Evolutionary conservation across 305 asterid genomes (phyloP).

Genomic region (Stenogyne calaminthoides): DNA sequence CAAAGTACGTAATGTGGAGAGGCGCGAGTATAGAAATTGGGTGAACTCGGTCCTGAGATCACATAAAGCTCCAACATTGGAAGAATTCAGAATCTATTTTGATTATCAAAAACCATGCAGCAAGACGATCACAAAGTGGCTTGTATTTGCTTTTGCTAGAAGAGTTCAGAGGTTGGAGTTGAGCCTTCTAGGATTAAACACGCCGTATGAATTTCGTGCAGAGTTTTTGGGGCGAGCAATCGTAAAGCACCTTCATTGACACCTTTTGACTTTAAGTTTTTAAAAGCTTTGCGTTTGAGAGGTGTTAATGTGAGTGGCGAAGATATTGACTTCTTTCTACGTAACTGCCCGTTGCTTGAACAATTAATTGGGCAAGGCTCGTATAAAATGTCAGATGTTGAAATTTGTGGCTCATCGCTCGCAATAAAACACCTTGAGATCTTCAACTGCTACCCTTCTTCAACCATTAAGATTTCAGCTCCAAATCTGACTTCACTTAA

Average conservation of each 20-base stretch:
- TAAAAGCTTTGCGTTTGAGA: constrained; percentile 1
- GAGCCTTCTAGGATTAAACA: background rate
- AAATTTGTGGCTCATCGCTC: constrained; percentile 14
- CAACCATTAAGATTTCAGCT: too few relatives aligned
- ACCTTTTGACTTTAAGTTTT: background rate
- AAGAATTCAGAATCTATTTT: background rate
- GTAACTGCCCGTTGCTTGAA: background rate
- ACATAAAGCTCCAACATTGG: too few relatives aligned
- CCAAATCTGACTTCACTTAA: too few relatives aligned
- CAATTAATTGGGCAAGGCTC: background rate
- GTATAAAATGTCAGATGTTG: background rate
- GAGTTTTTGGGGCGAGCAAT: too few relatives aligned
- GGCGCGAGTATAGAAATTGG: too few relatives aligned
- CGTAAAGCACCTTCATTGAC: background rate
- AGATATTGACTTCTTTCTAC: constrained; percentile 2
- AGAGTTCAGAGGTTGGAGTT: too few relatives aligned
- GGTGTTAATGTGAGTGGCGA: background rate
- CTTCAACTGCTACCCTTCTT: too few relatives aligned
- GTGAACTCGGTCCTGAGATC: too few relatives aligned
- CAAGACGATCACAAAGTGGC: background rate
- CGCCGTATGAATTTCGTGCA: background rate
- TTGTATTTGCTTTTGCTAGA: background rate
- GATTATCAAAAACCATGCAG: background rate
- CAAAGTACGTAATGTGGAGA: too few relatives aligned
- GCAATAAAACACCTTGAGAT: background rate